phyloP scores from a whole-genome alignment of 208 protist species.

The Crithidia brevicula region DNA sequence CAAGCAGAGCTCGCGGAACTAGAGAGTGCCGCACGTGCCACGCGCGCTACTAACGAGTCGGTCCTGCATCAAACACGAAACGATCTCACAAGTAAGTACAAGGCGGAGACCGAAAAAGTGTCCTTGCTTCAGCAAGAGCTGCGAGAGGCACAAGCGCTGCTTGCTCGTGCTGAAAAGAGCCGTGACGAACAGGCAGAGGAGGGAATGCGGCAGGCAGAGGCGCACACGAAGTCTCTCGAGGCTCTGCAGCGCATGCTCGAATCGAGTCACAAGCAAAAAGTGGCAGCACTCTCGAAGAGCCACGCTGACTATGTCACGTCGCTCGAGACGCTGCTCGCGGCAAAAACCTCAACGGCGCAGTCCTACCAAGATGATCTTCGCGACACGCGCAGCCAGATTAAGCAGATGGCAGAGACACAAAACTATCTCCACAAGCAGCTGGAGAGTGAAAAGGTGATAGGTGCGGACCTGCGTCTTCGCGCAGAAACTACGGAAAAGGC shows the following conservation, averaged over 20 bases:
- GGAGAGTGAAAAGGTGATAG: slow-evolving; percentile 4
- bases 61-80: not conserved
- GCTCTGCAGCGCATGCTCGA: slow-evolving; percentile 11
- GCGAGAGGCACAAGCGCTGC: not conserved
- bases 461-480: not conserved
- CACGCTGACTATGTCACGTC: slow-evolving; percentile 15
- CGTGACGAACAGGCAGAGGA: not conserved
- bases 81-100: not conserved
- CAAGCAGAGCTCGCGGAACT: not conserved
- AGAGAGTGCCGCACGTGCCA: not conserved
- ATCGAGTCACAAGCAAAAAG: slow-evolving; percentile 15
- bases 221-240: slow-evolving; percentile 10
- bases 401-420: slow-evolving; percentile 23
- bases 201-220: not conserved
- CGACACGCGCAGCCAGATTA: slow-evolving; percentile 1
- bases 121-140: not conserved
- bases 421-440: slow-evolving; percentile 15
- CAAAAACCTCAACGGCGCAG: not conserved
- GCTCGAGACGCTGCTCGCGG: slow-evolving; percentile 15
- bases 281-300: slow-evolving; percentile 10
- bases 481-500: slow-evolving; percentile 5
- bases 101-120: not conserved
- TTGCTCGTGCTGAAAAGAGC: slow-evolving; percentile 1
- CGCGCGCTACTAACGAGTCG: not conserved
- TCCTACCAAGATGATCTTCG: slow-evolving; percentile 7